Evolutionary conservation across 768 basidiomycete species (phyloP), one percentile per base, ranked within the genome.

Genomic region (Cystobasidium ongulense): DNA sequence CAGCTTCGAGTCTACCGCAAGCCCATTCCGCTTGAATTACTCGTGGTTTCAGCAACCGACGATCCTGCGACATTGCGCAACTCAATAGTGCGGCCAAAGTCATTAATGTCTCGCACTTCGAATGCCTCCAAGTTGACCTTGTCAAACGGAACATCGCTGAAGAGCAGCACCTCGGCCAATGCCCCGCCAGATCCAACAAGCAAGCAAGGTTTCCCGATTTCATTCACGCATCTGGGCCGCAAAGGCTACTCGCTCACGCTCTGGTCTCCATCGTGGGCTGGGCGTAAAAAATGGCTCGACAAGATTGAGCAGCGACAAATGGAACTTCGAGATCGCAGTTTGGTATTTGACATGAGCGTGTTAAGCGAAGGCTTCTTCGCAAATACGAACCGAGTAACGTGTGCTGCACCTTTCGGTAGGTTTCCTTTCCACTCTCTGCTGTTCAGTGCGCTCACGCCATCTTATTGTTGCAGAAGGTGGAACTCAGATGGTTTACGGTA

Each of bases 11-110:
- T 98, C 15, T 94, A 96, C 80, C 88, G 94, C 77, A 87, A 90
- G 94, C 95, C 96, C 0, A 96, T 98, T 78, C 96, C 96, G 0
- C 86, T 98, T 57, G 96, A 98, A 77, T 86, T 99, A 1, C 86
- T 99, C 27, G 84, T 89, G 62, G 86, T 97, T 75, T 86, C 89
- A 1, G 87, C 90, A 1, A 86, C 88, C 0, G 90, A 79, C 76
- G 86, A 85, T 46, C 85, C 86, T 53, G 71, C 75, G 8, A 75
- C 76, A 25, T 76, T 77, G 11, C 78, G 79, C 7, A 76, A 68
- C 31, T 74, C 76, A 25, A 70, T 66, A 38, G 76, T 71, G 10
- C 76, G 80, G 1, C 80, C 80, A 1, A 78, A 78, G 63, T 80
- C 80, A 13, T 77, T 80, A 54, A 79, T 80, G 75, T 75, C 78